These are phyloP conservation scores for Blastobotrys buckinghamii DNA, from an alignment of 1,139 yeast species.

Conservation along the genomic window DNA sequence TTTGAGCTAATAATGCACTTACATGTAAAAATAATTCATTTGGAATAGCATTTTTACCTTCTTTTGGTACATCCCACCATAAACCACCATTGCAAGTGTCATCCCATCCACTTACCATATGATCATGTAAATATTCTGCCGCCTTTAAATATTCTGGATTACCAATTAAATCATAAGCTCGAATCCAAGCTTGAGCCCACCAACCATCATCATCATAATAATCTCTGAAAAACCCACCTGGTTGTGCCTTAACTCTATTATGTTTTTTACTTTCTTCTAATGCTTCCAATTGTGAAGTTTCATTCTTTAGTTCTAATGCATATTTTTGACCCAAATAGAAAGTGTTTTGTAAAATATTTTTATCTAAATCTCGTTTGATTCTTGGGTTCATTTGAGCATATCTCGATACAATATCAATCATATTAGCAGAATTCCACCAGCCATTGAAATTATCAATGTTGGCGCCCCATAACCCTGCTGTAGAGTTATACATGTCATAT, in stretches of 20 bases:
- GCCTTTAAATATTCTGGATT: constrained; percentile 14
- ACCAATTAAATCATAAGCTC: constrained; percentile 16
- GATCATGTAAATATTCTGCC: constrained; percentile 13
- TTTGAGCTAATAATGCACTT: constrained; percentile 15
- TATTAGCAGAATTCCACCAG: constrained; percentile 17
- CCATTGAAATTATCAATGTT: constrained; percentile 1
- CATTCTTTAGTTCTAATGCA: constrained; percentile 5
- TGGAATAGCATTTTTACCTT: constrained; percentile 19
- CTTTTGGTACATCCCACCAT: constrained; percentile 15
- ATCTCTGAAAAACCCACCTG: constrained; percentile 15
- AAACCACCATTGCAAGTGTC: constrained; percentile 18
- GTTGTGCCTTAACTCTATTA: constrained; percentile 7
- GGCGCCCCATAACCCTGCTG: constrained; percentile 4
- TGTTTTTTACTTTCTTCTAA: constrained; percentile 2
- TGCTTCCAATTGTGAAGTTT: not conserved
- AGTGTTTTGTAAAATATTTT: constrained; percentile 9
- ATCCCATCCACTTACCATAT: constrained; percentile 17
- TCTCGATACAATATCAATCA: constrained; percentile 13
- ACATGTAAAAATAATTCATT: constrained; percentile 17
- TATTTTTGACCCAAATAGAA: constrained; percentile 16
- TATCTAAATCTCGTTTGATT: not conserved
- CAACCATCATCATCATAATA: constrained; percentile 20
- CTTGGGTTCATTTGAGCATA: constrained; percentile 6
- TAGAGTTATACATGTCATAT: constrained; percentile 1
- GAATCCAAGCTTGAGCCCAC: constrained; percentile 21